Percentiles rank a stretch among this genome's conserved stretches.
These are phyloP conservation scores for Aspergillus neotritici DNA, from an alignment of 2,329 filamentous ascomycete genomes.

Conservation along the genomic window DNA sequence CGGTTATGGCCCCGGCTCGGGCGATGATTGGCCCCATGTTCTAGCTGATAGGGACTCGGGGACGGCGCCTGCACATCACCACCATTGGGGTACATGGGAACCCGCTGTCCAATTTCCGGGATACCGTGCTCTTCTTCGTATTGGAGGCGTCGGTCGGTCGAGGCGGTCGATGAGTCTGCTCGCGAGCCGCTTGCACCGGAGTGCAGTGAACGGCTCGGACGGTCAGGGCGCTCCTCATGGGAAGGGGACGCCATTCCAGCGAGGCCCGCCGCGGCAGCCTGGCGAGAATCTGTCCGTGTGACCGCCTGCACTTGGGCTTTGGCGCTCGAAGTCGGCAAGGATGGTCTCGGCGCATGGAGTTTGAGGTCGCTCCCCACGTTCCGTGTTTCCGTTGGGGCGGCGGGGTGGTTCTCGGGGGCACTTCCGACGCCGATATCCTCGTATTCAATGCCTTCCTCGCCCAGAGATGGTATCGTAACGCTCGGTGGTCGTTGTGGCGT, in stretches of 20 bases:
- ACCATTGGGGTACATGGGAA: conserved; percentile 87
- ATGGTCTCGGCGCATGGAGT: conserved; percentile 83
- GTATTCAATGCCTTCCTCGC: conserved; percentile 88
- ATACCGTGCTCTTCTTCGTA: conserved; percentile 79
- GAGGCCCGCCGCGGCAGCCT: conserved; percentile 77
- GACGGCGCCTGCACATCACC: conserved; percentile 96
- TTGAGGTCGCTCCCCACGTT: conserved; percentile 75
- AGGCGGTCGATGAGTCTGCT: conserved; percentile 42
- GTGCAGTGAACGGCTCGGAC: conserved; percentile 51
- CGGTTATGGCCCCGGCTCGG: conserved; percentile 58
- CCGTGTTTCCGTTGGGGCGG: conserved; percentile 65
- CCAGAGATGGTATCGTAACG: conserved; percentile 75
- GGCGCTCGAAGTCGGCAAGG: conserved; percentile 71
- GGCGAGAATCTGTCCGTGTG: conserved; percentile 84
- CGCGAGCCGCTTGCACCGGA: conserved; percentile 57
- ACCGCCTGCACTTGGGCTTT: conserved; percentile 77
- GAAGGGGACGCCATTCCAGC: conserved; percentile 54
- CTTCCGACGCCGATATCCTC: conserved; percentile 52
- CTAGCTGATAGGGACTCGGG: conserved; percentile 54
- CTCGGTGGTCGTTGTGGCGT: conserved; percentile 59
- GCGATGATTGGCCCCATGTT: conserved; percentile 41
- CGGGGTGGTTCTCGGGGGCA: conserved; percentile 37
- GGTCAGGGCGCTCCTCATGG: conserved; percentile 46
- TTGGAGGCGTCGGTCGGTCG: conserved; percentile 51
- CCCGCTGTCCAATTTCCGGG: conserved; percentile 83